Conservation (phyloP, 768 basidiomycete species). For the Lactifluus pinguis region DNA sequence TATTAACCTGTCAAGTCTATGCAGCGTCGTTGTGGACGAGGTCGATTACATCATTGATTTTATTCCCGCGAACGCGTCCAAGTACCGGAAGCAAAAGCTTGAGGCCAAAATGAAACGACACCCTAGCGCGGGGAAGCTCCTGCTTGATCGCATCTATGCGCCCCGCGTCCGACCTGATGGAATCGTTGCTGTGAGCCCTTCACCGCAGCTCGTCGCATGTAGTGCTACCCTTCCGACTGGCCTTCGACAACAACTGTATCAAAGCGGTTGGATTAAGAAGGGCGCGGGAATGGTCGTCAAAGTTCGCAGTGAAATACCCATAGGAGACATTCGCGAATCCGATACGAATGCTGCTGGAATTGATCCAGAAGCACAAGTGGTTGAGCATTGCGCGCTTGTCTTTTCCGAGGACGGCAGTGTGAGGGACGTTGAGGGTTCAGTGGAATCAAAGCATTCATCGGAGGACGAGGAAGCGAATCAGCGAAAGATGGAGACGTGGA, state of each 20-base stretch:
- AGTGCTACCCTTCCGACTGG: constrained; percentile 62
- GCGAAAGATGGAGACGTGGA: constrained; percentile 7
- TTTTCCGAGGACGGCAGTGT: constrained; percentile 45
- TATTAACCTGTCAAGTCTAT: constrained; percentile 39
- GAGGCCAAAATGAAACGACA: constrained; percentile 41
- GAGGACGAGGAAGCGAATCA: constrained; percentile 21
- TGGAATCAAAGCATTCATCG: constrained; percentile 20
- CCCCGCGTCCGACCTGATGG: constrained; percentile 21
- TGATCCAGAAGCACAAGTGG: neutral
- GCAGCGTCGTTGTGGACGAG: constrained; percentile 64
- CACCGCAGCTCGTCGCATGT: constrained; percentile 54
- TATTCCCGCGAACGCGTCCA: constrained; percentile 35
- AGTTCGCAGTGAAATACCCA: constrained; percentile 14
- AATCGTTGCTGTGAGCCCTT: constrained; percentile 21
- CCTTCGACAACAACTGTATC: constrained; percentile 42
- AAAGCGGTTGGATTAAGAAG: constrained; percentile 48
- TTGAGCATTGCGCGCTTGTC: constrained; percentile 52
- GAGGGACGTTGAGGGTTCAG: constrained; percentile 46
- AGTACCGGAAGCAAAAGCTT: constrained; percentile 32
- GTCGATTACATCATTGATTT: constrained; percentile 63
- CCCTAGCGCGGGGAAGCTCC: constrained; percentile 45
- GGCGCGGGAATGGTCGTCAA: constrained; percentile 17
- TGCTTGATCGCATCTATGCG: constrained; percentile 50
- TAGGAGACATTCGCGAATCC: neutral
- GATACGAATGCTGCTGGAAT: neutral